phyloP scores from a whole-genome alignment of 2,329 filamentous ascomycete species.

The Rhynchosporium agropyri region DNA sequence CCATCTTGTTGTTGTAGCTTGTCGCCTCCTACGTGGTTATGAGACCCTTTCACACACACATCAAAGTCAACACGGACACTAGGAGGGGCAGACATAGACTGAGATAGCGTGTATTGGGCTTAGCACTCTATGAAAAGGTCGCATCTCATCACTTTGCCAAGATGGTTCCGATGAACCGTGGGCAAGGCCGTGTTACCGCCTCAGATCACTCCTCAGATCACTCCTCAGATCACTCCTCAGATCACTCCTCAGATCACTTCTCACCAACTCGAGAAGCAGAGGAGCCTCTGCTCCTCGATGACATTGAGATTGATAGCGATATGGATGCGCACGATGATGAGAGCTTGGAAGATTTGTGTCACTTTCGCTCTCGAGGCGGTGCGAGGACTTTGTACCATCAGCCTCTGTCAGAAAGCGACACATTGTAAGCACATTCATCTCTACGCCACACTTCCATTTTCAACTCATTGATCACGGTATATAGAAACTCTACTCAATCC shows the following conservation, averaged over 20 bases:
- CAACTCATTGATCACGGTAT: neutral
- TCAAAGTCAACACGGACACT: constrained; percentile 14
- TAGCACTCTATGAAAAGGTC: neutral
- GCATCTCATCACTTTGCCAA: neutral
- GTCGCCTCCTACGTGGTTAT: constrained; percentile 2
- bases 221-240: constrained; percentile 2
- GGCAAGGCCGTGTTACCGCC: neutral
- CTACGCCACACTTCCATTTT: neutral
- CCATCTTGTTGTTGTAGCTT: neutral
- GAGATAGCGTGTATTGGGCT: constrained; percentile 6
- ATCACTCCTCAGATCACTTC: constrained; percentile 16
- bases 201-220: constrained; percentile 1
- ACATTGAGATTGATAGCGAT: constrained; percentile 16
- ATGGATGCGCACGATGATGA: constrained; percentile 14
- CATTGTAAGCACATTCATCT: constrained; percentile 27
- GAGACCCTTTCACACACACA: constrained; percentile 2
- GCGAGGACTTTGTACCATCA: constrained; percentile 31
- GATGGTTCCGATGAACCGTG: constrained; percentile 19
- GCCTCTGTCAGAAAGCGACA: constrained; percentile 30
- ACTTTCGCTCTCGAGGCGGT: constrained; percentile 9
- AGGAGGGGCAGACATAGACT: constrained; percentile 12
- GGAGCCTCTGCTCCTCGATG: constrained; percentile 23
- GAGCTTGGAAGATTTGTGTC: constrained; percentile 22
- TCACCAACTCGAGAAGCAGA: constrained; percentile 16
- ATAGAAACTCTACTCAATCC: constrained; percentile 41